Base-by-base conservation (phyloP, 208 protist genomes). In the Herpetomonas samuelpessoai region DNA sequence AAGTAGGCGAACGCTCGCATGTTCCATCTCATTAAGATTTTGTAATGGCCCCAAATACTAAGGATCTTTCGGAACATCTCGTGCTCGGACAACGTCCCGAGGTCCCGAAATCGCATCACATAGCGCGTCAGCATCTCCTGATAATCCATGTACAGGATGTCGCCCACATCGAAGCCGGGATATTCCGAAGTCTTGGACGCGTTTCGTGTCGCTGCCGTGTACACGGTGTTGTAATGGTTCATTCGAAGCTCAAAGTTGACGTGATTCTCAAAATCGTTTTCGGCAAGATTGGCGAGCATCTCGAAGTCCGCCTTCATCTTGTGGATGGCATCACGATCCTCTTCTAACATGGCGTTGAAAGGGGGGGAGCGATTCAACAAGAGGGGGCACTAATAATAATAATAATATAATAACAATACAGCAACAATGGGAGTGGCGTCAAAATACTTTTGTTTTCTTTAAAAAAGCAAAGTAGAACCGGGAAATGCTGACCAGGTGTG, bases 111-210 rank as follows among this genome's bases (percentile, higher is more conserved):
- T 14, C 83, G 77, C 56, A 90, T 66, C 31, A 96, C 62, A 59
- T 88, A 92, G 21, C 77, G 74, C 7, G 86, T 91, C n/a, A 96
- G 76, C 82, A 96, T 93, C 65, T 92, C 83, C 58, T 96, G 84
- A 70, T 87, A 96, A 51, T 96, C 86, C 71, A 91, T 91, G 68
- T 93, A 96, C 51, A 96, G 71, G 19, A 93, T 52, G 30, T 93
- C 83, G 41, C 81, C 79, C 3, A 76, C 78, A 28, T 86, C 74
- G 51, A 82, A 92, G 41, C 82, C 82, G 38, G 68, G 38, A 12
- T 56, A 47, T 54, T 79, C 67, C 4, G 71, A 67, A 4, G 68
- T 60, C 26, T 76, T 79, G 22, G 67, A 74, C 25, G 76, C 79
- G 22, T 81, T 88, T 10, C 84, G 83, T 39, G 85, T 93, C 14